These are phyloP conservation scores for Hypoxylon trugodes DNA, from an alignment of 495 filamentous ascomycete genomes.

Conservation along the genomic window DNA sequence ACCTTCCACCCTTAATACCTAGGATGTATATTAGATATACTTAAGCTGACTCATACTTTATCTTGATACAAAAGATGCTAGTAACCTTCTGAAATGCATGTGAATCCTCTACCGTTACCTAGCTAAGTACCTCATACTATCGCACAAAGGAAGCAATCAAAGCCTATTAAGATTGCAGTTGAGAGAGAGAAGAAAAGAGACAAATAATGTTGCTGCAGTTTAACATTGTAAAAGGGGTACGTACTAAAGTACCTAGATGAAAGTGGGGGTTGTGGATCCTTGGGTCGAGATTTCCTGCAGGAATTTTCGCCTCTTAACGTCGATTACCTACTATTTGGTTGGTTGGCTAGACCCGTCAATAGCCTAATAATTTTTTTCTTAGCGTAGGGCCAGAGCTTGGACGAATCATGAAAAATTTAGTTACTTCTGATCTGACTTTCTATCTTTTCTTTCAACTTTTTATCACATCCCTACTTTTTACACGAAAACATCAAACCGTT, in stretches of 20 bases:
- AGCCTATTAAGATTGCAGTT: no score
- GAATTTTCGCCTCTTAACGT: slow-evolving; percentile 30
- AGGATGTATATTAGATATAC: no score
- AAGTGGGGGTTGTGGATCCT: slow-evolving; percentile 16
- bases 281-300: slow-evolving; percentile 33
- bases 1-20: no score
- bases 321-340: slow-evolving; percentile 22
- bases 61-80: no score
- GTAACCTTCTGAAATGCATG: no score
- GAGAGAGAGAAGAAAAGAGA: no score
- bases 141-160: no score
- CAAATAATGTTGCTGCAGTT: background rate
- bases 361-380: slow-evolving; percentile 28
- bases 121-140: no score
- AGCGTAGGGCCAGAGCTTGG: slow-evolving; percentile 21
- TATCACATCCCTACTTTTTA: slow-evolving; percentile 1
- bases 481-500: slow-evolving; percentile 13
- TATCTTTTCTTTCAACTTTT: slow-evolving; percentile 17
- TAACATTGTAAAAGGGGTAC: background rate
- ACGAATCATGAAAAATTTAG: slow-evolving; percentile 21
- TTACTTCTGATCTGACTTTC: slow-evolving; percentile 10
- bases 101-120: no score
- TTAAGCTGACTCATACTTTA: no score
- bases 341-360: slow-evolving; percentile 28
- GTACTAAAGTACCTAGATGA: background rate